Evolutionary conservation across 257 asterid genomes (phyloP).

Genomic region (Solanum verrucosum): DNA sequence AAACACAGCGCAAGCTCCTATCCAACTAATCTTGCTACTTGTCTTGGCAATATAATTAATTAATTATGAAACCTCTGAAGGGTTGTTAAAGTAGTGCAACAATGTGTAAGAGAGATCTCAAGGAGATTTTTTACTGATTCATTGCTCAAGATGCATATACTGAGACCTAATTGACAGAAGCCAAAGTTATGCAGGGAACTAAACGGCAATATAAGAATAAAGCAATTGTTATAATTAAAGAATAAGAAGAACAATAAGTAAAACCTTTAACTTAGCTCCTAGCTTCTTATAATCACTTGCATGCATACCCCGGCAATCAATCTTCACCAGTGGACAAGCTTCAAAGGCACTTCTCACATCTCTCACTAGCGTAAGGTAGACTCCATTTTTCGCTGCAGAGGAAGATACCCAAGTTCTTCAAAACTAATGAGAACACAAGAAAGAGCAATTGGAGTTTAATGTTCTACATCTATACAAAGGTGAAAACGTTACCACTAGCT

Average conservation of each 20-base stretch:
- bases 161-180: background rate
- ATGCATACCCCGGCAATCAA: conserved; percentile 88
- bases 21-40: background rate
- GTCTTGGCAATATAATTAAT: background rate
- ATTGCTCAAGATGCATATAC: background rate
- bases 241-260: background rate
- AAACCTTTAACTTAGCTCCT: conserved; percentile 92
- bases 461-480: background rate
- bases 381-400: conserved; percentile 71
- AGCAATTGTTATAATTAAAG: background rate
- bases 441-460: background rate
- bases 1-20: background rate
- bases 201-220: background rate
- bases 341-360: conserved; percentile 90
- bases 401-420: background rate
- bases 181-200: background rate
- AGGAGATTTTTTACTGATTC: background rate
- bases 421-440: background rate
- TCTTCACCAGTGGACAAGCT: conserved; percentile 73
- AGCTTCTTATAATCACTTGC: conserved; percentile 92
- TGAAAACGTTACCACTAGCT: background rate
- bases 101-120: background rate
- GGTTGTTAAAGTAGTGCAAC: background rate
- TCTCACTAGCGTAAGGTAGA: conserved; percentile 57
- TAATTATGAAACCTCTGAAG: background rate